Evolutionary conservation across 768 basidiomycete species (phyloP).

Genomic region (Boletellus emodensis): DNA sequence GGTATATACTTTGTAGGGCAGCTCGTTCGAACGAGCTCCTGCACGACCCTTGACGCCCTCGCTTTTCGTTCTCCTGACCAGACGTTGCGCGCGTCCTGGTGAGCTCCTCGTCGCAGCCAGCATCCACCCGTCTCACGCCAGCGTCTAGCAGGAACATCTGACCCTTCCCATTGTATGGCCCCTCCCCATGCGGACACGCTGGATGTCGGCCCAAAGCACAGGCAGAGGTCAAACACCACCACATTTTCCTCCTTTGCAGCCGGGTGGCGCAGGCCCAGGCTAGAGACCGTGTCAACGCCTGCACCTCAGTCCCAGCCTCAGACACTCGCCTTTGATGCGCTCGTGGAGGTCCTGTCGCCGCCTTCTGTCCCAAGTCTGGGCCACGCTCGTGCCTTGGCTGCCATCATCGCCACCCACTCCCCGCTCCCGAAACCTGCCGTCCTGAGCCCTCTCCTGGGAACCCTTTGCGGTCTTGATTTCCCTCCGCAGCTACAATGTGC

Average conservation of each 20-base stretch:
- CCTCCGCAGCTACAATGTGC: conserved; percentile 58
- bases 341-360: conserved; percentile 43
- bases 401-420: conserved; percentile 45
- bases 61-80: not conserved
- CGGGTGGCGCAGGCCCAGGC: conserved; percentile 36
- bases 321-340: conserved; percentile 38
- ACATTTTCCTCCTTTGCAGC: conserved; percentile 36
- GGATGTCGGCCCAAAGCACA: conserved; percentile 27
- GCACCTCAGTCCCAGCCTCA: conserved; percentile 25
- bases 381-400: conserved; percentile 60
- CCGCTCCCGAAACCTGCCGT: conserved; percentile 50
- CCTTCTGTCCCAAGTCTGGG: conserved; percentile 62
- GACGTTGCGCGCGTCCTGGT: conserved; percentile 15
- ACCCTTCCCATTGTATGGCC: conserved; percentile 24
- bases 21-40: not conserved
- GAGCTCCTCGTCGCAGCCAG: conserved; percentile 6
- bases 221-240: conserved; percentile 43
- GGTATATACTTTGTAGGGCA: conserved; percentile 6
- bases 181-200: conserved; percentile 28
- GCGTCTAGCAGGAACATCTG: conserved; percentile 11
- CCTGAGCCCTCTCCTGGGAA: conserved; percentile 58
- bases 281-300: conserved; percentile 28
- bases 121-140: conserved; percentile 1
- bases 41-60: conserved; percentile 17
- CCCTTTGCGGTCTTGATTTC: conserved; percentile 52